A percentile compares a stretch with the other conserved stretches of the same genome.
These are phyloP conservation scores for Nicotiana noctiflora DNA, from an alignment of 257 asterid species.

Conservation along the genomic window DNA sequence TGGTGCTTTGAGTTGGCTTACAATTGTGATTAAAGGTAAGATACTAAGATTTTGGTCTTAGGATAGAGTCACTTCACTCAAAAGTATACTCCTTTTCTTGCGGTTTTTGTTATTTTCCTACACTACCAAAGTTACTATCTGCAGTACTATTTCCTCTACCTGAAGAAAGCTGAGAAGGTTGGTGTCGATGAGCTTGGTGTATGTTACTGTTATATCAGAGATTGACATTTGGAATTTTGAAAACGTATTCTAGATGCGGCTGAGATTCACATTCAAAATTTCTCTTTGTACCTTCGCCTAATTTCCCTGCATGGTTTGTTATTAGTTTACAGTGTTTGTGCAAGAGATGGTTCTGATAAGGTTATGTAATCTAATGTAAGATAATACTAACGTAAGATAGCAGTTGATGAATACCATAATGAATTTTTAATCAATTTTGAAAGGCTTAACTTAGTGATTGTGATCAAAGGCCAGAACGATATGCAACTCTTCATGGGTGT, in stretches of 20 bases:
- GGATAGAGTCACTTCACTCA: too few species aligned
- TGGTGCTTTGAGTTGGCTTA: constrained; percentile 20
- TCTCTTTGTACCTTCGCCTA: neutral
- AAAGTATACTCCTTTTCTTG: too few species aligned
- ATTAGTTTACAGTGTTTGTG: neutral
- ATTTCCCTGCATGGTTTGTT: neutral
- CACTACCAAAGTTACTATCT: neutral
- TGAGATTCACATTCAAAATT: too few species aligned
- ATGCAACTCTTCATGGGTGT: too few species aligned
- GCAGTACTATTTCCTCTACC: neutral
- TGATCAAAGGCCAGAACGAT: neutral
- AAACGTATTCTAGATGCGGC: neutral
- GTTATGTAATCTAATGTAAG: neutral
- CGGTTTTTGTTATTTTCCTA: too few species aligned
- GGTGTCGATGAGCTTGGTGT: neutral
- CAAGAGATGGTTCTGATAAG: neutral
- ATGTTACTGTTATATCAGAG: neutral
- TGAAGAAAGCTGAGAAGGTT: neutral
- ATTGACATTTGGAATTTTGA: neutral
- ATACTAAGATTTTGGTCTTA: too few species aligned
- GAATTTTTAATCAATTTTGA: neutral
- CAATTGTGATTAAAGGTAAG: constrained; percentile 22
- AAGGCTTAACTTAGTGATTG: neutral
- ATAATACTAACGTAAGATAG: neutral
- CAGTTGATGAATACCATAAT: neutral